phyloP scores from a whole-genome alignment of 2,329 filamentous ascomycete genomes.

The Fusarium sp. region DNA sequence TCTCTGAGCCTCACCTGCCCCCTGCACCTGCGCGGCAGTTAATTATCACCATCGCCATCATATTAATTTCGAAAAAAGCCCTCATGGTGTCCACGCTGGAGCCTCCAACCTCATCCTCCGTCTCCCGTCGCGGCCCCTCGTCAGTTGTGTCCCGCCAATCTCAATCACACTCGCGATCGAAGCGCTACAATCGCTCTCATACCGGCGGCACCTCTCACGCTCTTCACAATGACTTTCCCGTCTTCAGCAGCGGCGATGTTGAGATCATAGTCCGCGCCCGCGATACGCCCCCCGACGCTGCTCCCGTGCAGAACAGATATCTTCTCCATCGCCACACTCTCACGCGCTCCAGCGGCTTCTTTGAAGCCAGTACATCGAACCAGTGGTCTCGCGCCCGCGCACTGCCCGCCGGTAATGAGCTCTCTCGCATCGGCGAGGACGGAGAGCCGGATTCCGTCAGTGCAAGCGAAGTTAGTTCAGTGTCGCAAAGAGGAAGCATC shows the following conservation, averaged over 20 bases:
- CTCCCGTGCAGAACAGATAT: slow-evolving; percentile 77
- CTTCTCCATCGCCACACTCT: slow-evolving; percentile 89
- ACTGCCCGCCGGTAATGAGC: slow-evolving; percentile 57
- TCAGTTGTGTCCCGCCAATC: slow-evolving; percentile 75
- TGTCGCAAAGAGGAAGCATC: slow-evolving; percentile 27
- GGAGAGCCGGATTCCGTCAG: slow-evolving; percentile 39
- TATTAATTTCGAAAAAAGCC: slow-evolving; percentile 33
- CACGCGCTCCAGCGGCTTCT: slow-evolving; percentile 92
- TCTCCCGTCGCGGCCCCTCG: slow-evolving; percentile 67
- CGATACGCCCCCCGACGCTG: slow-evolving; percentile 35
- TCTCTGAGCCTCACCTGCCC: slow-evolving; percentile 16
- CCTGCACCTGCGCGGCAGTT: slow-evolving; percentile 24
- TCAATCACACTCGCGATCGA: slow-evolving; percentile 67
- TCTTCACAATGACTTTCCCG: slow-evolving; percentile 90
- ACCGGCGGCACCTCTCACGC: slow-evolving; percentile 77
- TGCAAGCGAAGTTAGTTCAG: slow-evolving; percentile 40
- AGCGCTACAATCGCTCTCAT: slow-evolving; percentile 85
- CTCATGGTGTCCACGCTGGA: slow-evolving; percentile 76
- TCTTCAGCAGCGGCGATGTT: slow-evolving; percentile 94
- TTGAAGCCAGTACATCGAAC: slow-evolving; percentile 85
- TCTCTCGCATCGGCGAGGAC: slow-evolving; percentile 68
- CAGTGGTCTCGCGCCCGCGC: slow-evolving; percentile 70
- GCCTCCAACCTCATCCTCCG: slow-evolving; percentile 59
- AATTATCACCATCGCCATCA: slow-evolving; percentile 2
- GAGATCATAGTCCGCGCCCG: slow-evolving; percentile 83